A percentile compares a stretch with the other conserved stretches of the same genome.
phyloP scores from a whole-genome alignment of 148 eudicot species.

The Rhododendron ovatum region DNA sequence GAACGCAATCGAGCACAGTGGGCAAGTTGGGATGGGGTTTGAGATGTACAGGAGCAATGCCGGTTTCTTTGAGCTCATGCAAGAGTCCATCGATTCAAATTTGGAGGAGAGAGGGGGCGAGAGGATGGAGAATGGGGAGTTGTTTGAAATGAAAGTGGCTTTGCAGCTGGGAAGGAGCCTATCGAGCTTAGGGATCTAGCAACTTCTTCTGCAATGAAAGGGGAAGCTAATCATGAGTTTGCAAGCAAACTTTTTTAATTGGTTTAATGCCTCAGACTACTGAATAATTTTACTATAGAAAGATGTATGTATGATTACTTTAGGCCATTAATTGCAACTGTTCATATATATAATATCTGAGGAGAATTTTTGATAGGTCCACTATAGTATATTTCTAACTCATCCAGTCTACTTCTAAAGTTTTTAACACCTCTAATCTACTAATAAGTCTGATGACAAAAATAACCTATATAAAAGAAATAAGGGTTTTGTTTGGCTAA shows the following conservation, averaged over 20 bases:
- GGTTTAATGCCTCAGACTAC: no score
- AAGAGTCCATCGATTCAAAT: slow-evolving; percentile 24
- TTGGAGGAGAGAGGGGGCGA: slow-evolving; percentile 21
- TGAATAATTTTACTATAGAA: no score
- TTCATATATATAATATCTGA: no score
- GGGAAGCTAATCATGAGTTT: slow-evolving; percentile 31
- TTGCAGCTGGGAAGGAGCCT: slow-evolving; percentile 41
- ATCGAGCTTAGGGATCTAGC: slow-evolving; percentile 38
- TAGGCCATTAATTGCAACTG: no score
- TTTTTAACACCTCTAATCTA: no score
- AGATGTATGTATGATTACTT: no score
- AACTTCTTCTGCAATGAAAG: slow-evolving; percentile 18
- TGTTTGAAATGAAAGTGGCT: slow-evolving; percentile 44
- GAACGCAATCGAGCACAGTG: slow-evolving; percentile 23
- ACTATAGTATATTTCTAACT: no score
- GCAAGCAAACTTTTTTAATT: slow-evolving; percentile 47
- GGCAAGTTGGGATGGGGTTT: slow-evolving; percentile 60
- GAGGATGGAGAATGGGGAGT: slow-evolving; percentile 40
- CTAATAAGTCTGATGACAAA: no score
- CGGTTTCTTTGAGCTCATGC: slow-evolving; percentile 34
- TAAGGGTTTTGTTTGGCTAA: no score
- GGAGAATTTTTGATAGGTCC: no score
- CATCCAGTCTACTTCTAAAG: no score
- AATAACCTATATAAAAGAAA: no score
- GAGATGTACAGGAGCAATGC: slow-evolving; percentile 59